Percentiles rank a stretch among this genome's conserved stretches.
Evolutionary conservation across 2,329 filamentous ascomycete genomes (phyloP).

Genomic region (Sarocladiaceae sp.): DNA sequence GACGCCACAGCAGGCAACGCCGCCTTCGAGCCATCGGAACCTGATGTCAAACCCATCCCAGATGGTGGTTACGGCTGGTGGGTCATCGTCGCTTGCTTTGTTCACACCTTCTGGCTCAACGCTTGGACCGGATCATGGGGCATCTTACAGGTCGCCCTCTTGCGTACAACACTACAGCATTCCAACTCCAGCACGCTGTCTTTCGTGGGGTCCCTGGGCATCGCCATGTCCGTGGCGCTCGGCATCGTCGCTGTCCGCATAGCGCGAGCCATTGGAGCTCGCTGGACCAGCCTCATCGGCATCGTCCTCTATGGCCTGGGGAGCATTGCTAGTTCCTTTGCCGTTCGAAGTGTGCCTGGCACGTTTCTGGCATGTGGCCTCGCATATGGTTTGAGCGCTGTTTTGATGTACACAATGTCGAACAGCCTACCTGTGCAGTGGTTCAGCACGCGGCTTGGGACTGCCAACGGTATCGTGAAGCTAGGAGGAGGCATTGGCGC

Average conservation of each 20-base stretch:
- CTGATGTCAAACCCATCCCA: conserved; percentile 10
- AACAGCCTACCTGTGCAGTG: conserved; percentile 12
- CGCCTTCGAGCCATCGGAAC: no score
- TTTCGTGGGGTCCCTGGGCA: conserved; percentile 9
- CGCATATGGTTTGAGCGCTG: neutral
- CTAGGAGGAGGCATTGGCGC: conserved; percentile 9
- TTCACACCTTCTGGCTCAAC: conserved; percentile 11
- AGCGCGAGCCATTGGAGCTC: conserved; percentile 1
- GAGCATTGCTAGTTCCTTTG: conserved; percentile 8
- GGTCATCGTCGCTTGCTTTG: conserved; percentile 6
- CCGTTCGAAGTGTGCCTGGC: conserved; percentile 4
- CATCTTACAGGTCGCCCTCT: conserved; percentile 9
- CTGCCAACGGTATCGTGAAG: conserved; percentile 12
- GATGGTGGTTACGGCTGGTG: conserved; percentile 12
- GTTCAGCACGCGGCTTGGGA: conserved; percentile 11
- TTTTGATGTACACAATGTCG: conserved; percentile 10
- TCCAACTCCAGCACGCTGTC: conserved; percentile 10
- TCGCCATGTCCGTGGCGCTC: conserved; percentile 8
- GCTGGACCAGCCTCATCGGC: conserved; percentile 1
- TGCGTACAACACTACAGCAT: neutral
- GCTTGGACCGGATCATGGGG: conserved; percentile 11
- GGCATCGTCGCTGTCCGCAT: conserved; percentile 5
- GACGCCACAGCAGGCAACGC: no score
- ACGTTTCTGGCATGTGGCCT: neutral
- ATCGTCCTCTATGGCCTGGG: conserved; percentile 2